Evolutionary conservation across 352 stramenopile species (phyloP).

Genomic region (Pythium myriotylum): DNA sequence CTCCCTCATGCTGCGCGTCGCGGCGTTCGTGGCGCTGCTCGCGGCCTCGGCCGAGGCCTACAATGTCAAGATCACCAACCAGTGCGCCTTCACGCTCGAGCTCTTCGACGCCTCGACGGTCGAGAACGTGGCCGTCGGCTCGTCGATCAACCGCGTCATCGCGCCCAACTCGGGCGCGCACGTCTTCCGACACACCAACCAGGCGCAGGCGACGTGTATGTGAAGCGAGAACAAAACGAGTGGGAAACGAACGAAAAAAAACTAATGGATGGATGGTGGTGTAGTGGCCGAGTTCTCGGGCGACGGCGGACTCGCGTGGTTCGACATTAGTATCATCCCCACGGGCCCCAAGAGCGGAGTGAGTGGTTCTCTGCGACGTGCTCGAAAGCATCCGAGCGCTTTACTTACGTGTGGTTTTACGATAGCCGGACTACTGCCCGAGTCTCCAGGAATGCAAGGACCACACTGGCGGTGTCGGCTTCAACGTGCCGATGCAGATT

Average conservation of each 20-base stretch:
- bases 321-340: constrained; percentile 78
- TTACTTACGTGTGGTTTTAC: not conserved
- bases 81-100: constrained; percentile 40
- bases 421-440: constrained; percentile 48
- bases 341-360: constrained; percentile 59
- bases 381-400: constrained; percentile 8
- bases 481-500: constrained; percentile 74
- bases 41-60: constrained; percentile 39
- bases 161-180: constrained; percentile 39
- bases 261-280: constrained; percentile 4
- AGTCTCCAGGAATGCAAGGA: constrained; percentile 56
- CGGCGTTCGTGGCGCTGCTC: constrained; percentile 26
- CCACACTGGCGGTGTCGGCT: constrained; percentile 56
- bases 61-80: constrained; percentile 51
- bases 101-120: constrained; percentile 51
- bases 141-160: constrained; percentile 38
- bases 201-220: constrained; percentile 44
- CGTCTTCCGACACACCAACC: constrained; percentile 50
- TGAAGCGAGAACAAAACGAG: constrained; percentile 1
- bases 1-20: not conserved
- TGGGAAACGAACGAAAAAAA: too few relatives aligned
- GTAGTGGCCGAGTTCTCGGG: constrained; percentile 70
- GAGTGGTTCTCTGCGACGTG: constrained; percentile 29
- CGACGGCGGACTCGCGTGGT: constrained; percentile 53
- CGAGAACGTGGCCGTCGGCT: constrained; percentile 38